Percentiles rank a stretch among this genome's conserved stretches.
These are phyloP conservation scores for Simplicillium sp. DNA, from an alignment of 2,329 filamentous ascomycete species.

Conservation along the genomic window DNA sequence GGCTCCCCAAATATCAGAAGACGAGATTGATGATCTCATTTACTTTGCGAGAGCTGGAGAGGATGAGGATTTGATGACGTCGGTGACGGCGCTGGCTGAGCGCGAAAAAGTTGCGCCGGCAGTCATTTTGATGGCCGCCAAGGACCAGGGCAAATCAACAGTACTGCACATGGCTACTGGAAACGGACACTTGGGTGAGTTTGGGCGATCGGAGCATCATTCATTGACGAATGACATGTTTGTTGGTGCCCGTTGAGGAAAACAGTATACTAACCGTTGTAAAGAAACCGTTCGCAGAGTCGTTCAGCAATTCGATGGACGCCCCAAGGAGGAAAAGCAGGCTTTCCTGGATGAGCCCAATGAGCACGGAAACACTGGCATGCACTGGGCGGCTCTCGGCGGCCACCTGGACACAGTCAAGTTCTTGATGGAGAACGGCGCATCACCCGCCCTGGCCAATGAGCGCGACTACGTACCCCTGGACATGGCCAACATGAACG, in stretches of 20 bases:
- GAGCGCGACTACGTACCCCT: conserved; percentile 74
- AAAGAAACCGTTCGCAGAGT: conserved; percentile 35
- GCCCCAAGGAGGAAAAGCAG: conserved; percentile 30
- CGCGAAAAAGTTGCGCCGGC: conserved; percentile 49
- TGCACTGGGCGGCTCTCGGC: conserved; percentile 91
- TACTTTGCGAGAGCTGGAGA: conserved; percentile 80
- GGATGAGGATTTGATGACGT: conserved; percentile 51
- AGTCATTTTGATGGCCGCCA: conserved; percentile 60
- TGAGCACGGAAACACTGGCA: conserved; percentile 74
- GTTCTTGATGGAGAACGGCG: conserved; percentile 64
- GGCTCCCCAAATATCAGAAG: conserved; percentile 54
- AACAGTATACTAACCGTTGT: neutral
- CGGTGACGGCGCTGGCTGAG: conserved; percentile 49
- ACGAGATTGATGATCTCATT: conserved; percentile 84
- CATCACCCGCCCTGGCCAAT: conserved; percentile 71
- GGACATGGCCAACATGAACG: conserved; percentile 62
- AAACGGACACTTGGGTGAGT: conserved; percentile 73
- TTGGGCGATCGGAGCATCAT: accelerated
- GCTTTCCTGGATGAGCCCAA: conserved; percentile 62
- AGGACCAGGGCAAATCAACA: conserved; percentile 69
- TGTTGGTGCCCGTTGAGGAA: neutral
- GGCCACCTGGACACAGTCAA: conserved; percentile 77
- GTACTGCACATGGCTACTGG: conserved; percentile 87
- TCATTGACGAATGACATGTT: neutral
- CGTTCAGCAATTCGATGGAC: conserved; percentile 30